phyloP scores from a whole-genome alignment of 495 filamentous ascomycete genomes.

The Lasiosphaeria hispida region DNA sequence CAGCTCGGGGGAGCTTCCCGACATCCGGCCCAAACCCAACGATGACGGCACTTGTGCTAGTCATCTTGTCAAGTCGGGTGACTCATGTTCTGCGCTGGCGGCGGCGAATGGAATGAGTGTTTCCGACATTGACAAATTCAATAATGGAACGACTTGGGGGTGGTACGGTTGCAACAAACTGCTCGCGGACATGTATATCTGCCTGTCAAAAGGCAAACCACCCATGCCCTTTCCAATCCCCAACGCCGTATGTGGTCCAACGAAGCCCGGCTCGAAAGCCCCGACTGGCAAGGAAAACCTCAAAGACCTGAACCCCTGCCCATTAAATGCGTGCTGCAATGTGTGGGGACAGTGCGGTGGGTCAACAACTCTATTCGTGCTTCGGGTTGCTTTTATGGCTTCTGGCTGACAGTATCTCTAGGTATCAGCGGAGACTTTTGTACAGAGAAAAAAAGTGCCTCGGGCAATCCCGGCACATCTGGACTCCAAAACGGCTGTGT shows the following conservation, averaged over 20 bases:
- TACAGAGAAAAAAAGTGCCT: slow-evolving; percentile 9
- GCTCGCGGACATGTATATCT: slow-evolving; percentile 27
- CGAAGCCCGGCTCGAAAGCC: neutral
- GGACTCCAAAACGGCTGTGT: slow-evolving; percentile 40
- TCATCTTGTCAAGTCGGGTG: slow-evolving; percentile 14
- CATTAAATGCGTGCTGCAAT: slow-evolving; percentile 34
- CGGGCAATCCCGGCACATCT: slow-evolving; percentile 39
- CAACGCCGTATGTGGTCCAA: slow-evolving; percentile 43
- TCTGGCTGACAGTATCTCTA: no score
- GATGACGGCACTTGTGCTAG: slow-evolving; percentile 37
- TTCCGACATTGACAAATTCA: slow-evolving; percentile 31
- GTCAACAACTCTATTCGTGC: no score
- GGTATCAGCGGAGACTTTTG: slow-evolving; percentile 48
- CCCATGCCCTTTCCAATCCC: slow-evolving; percentile 33
- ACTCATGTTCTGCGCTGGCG: slow-evolving; percentile 10
- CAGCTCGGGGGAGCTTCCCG: slow-evolving; percentile 32
- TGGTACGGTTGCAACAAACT: slow-evolving; percentile 41
- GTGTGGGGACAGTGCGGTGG: slow-evolving; percentile 43
- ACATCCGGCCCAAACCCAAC: slow-evolving; percentile 37
- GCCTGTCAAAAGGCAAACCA: slow-evolving; percentile 36
- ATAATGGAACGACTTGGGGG: slow-evolving; percentile 35
- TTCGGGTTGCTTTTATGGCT: no score
- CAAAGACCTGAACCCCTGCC: slow-evolving; percentile 29
- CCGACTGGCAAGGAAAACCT: slow-evolving; percentile 6
- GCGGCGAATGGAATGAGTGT: slow-evolving; percentile 17